Evolutionary conservation across 139 green algal species (phyloP), one percentile per base, ranked within the genome.

Genomic region (Tetraselmis chui): DNA sequence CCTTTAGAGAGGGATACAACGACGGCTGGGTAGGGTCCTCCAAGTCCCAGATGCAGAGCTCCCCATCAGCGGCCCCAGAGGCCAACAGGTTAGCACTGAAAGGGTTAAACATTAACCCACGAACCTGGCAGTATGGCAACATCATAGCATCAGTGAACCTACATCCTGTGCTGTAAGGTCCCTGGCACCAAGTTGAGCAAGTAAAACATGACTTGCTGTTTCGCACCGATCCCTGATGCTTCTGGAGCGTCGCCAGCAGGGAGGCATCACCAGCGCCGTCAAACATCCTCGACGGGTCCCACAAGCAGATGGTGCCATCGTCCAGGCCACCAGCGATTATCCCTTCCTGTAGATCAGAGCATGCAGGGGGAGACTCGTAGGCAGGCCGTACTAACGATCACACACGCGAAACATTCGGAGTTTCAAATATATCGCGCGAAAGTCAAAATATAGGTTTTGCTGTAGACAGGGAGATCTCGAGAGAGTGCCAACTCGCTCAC

Each of bases 41-140:
- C 27, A 99, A 77, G 84, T 99, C 94, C 97, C 97, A 99, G 45
- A 99, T 97, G 87, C 90, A 94, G 29, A 99, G 83, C 82, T 99
- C 97, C 24, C 93, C 94, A 82, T 98, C 96, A 2, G 84, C 89
- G 28, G 88, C 94, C 2, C 95, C 97, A 24, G 92, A 96, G 2
- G 97, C 97, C 29, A 99, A 90, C 76, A 98, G 87, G 83, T 98
- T 97, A 30, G 94, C 91, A 83, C 85, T 94, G 84, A 94, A 95
- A 0, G 84, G 59, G 88, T 98, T 99, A 88, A 99, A 99, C 79
- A 98, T 92, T 76, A 99, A 84, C 0, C 94, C 96, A 28, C 91
- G 89, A 29, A 97, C 92, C 92, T 95, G 87, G n/a, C n/a, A n/a
- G 18, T 24, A 79, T 30, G n/a, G 29, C 18, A 24, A 30, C 27